These are phyloP conservation scores for Tylopilus vinaceipallidus DNA, from an alignment of 768 basidiomycete genomes.

Conservation along the genomic window DNA sequence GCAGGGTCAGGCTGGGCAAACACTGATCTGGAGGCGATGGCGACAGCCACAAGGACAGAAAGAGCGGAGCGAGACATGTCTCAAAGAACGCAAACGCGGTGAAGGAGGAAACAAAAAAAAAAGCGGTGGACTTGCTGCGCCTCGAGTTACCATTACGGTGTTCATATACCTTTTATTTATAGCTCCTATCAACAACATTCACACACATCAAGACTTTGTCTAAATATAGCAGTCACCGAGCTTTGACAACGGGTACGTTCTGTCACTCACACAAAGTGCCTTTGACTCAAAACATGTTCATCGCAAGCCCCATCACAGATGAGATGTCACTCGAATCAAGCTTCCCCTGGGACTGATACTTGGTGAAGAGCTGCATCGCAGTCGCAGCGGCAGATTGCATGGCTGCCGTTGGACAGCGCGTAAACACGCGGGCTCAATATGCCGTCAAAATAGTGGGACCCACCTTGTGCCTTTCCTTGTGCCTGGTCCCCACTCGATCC, in stretches of 20 bases:
- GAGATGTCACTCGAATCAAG: conserved; percentile 32
- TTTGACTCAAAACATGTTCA: conserved; percentile 20
- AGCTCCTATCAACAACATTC: conserved; percentile 1
- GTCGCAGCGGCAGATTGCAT: conserved; percentile 33
- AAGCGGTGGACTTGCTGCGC: neutral
- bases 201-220: neutral
- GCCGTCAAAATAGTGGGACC: neutral
- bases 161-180: conserved; percentile 12
- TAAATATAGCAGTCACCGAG: neutral
- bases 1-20: conserved; percentile 36
- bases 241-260: too few species aligned
- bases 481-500: conserved; percentile 21
- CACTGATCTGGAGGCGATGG: conserved; percentile 35
- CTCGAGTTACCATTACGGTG: neutral
- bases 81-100: conserved; percentile 15
- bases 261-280: too few species aligned
- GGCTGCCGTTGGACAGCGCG: too few species aligned
- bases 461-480: conserved; percentile 30
- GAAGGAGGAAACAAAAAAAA: neutral
- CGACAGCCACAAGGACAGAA: conserved; percentile 35
- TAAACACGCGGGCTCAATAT: neutral
- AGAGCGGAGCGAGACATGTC: conserved; percentile 42
- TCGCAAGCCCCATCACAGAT: conserved; percentile 24
- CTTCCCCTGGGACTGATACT: conserved; percentile 27
- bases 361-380: conserved; percentile 27